phyloP scores from a whole-genome alignment of 2,329 filamentous ascomycete genomes.

The Ambrosiella xylebori region DNA sequence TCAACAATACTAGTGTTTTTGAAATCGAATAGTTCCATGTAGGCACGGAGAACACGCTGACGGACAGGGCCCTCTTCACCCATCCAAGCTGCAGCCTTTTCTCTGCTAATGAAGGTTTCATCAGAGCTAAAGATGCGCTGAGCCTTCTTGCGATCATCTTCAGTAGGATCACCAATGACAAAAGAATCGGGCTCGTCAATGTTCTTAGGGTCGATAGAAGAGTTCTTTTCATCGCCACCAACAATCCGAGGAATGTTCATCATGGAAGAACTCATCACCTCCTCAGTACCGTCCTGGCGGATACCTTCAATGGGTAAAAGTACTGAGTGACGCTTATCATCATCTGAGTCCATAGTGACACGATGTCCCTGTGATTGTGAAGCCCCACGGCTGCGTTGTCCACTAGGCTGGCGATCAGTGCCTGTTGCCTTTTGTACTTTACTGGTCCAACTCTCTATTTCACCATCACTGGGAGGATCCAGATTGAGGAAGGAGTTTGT shows the following conservation, averaged over 20 bases:
- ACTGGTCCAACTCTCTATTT: slow-evolving; percentile 19
- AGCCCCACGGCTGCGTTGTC: not conserved
- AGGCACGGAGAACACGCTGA: slow-evolving; percentile 48
- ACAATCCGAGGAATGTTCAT: slow-evolving; percentile 23
- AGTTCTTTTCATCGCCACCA: slow-evolving; percentile 22
- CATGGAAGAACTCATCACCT: not conserved
- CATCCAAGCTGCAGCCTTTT: slow-evolving; percentile 73
- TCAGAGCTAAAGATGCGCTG: slow-evolving; percentile 69
- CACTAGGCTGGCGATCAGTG: not conserved
- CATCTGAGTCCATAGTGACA: slow-evolving; percentile 18
- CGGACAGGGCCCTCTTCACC: slow-evolving; percentile 53
- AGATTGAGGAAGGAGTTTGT: slow-evolving; percentile 35
- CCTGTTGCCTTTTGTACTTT: not conserved
- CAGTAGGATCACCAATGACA: slow-evolving; percentile 39
- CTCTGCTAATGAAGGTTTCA: slow-evolving; percentile 63
- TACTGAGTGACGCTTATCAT: slow-evolving; percentile 22
- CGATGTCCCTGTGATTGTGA: not conserved
- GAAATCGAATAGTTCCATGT: slow-evolving; percentile 89
- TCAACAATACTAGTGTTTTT: slow-evolving; percentile 60
- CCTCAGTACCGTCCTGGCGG: slow-evolving; percentile 15
- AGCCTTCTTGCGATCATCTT: slow-evolving; percentile 61
- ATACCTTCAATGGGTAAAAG: slow-evolving; percentile 27
- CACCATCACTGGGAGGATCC: slow-evolving; percentile 30
- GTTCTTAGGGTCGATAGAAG: slow-evolving; percentile 23
- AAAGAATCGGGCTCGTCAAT: slow-evolving; percentile 40